Base-by-base conservation (phyloP, 2,329 filamentous ascomycete genomes). In the Chalaropsis ovoidea region DNA sequence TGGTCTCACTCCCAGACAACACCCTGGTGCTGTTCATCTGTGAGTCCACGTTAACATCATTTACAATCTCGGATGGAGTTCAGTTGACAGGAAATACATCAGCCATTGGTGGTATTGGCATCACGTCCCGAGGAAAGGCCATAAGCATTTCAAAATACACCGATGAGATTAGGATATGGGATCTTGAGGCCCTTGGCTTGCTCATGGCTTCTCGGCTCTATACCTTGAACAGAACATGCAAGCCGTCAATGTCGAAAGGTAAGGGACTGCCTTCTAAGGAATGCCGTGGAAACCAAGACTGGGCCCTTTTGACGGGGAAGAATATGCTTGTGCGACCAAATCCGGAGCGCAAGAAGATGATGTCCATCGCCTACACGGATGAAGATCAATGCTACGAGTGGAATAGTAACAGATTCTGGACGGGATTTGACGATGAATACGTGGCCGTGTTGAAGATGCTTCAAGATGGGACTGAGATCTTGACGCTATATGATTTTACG, bases 81-180 rank as follows among this genome's bases (percentile, higher is more conserved):
- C 82, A 90, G 35, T 82, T 96, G 5, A 96, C 90, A 89, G 92
- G 92, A 7, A 92, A 96, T 72, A 96, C 92, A 0, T 95, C 91
- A 1, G 89, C 89, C 2, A 90, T 96, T 42, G 90, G 89, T 61
- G 87, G 89, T 41, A 90, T 89, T 7, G 87, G 95, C 71, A 89
- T 96, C 65, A 92, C 89, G 19, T 84, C 88, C 56, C 84, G 88
- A 45, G 91, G 91, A 19, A 95, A 92, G 74, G 92, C 91, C 0
- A 89, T 96, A 3, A 95, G 90, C n/a, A 87, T 96, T 62, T 94
- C 89, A 75, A 81, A 81, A 22, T 80, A 84, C n/a, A 91, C 90
- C 35, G 86, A 87, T 66, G 87, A 90, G 73, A 84, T 90, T 68
- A 84, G 91, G 6, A 85, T 96, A 5, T 96, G 92, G 92, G 90